Base-by-base conservation (phyloP, 2,329 filamentous ascomycete genomes). In the Geosmithia morbida region DNA sequence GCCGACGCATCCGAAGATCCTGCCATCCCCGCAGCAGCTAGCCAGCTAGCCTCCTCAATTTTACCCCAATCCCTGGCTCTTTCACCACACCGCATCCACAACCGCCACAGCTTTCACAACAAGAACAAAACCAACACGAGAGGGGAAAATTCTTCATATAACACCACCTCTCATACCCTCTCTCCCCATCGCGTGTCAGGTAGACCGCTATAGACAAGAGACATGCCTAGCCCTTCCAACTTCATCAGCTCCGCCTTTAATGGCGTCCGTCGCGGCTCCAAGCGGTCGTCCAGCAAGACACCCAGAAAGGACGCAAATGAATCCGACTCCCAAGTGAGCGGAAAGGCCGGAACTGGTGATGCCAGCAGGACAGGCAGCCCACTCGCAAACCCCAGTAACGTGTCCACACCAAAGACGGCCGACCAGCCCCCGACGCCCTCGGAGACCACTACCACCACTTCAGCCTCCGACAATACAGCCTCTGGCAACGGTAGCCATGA, bases 191-290 rank as follows among this genome's bases (percentile, higher is more conserved):
- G 33, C 33, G 33, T 16, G 33, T 37, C 14, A 3, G 14, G 33
- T 37, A 37, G 14, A 37, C 33, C 33, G 14, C 33, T 11, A 18
- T 19, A 42, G 8, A 19, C 8, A 30, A 16, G n/a, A 50, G 47
- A 49, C 49, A 64, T 62, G 61, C 59, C 61, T 51, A 50, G 51
- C 49, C 50, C 56, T 40, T 52, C 54, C 29, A 58, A 54, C 40
- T 57, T 60, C 46, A 47, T 60, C 40, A 54, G 57, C 46, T 63
- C 61, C 29, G 62, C 61, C 44, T 63, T 65, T 53, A 37, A 37
- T 37, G 61, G 62, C 48, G 49, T 63, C 29, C 53, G 59, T 18
- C 49, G 58, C 30, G 49, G 53, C n/a, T 55, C 57, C 7, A 56
- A 54, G 50, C 56, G 55, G 52, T 54, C 49, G 42, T 48, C 43